Evolutionary conservation across 2,329 filamentous ascomycete species (phyloP).

Genomic region (Teratosphaeria viscida): DNA sequence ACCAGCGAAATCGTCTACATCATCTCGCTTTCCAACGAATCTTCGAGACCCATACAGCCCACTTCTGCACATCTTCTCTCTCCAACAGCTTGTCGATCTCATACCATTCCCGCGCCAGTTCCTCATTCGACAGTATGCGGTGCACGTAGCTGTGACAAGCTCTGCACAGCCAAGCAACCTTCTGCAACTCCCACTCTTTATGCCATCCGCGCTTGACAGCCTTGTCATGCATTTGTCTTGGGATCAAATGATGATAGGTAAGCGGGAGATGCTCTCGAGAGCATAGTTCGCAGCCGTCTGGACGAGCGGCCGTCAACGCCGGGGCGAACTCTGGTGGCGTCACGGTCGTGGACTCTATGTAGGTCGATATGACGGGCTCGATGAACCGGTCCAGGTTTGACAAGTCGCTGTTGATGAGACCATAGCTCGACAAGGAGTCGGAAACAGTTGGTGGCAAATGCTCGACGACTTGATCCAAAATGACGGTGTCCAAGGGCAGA

Average conservation of each 20-base stretch:
- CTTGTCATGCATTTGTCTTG: slow-evolving; percentile 65
- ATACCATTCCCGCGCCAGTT: slow-evolving; percentile 61
- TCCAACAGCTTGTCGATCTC: slow-evolving; percentile 61
- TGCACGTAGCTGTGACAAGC: slow-evolving; percentile 80
- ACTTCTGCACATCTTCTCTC: slow-evolving; percentile 61
- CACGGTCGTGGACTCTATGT: slow-evolving; percentile 47
- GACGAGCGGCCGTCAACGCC: slow-evolving; percentile 35
- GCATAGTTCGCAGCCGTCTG: slow-evolving; percentile 63
- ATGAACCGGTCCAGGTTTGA: slow-evolving; percentile 47
- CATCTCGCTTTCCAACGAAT: slow-evolving; percentile 61
- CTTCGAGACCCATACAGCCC: slow-evolving; percentile 61
- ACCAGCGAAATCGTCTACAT: not conserved
- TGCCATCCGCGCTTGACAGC: slow-evolving; percentile 72
- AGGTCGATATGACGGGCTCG: slow-evolving; percentile 51
- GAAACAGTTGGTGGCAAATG: slow-evolving; percentile 49
- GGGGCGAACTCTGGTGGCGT: slow-evolving; percentile 54
- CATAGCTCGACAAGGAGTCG: slow-evolving; percentile 60
- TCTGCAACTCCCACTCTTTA: slow-evolving; percentile 60
- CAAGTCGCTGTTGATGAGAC: slow-evolving; percentile 41
- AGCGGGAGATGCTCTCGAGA: slow-evolving; percentile 62
- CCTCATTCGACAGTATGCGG: slow-evolving; percentile 63
- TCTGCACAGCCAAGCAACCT: slow-evolving; percentile 76
- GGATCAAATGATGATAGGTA: slow-evolving; percentile 79
- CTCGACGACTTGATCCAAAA: slow-evolving; percentile 38
- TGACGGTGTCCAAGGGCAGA: slow-evolving; percentile 32